Conservation (phyloP, 352 stramenopile species). For the Phytophthora pistaciae region DNA sequence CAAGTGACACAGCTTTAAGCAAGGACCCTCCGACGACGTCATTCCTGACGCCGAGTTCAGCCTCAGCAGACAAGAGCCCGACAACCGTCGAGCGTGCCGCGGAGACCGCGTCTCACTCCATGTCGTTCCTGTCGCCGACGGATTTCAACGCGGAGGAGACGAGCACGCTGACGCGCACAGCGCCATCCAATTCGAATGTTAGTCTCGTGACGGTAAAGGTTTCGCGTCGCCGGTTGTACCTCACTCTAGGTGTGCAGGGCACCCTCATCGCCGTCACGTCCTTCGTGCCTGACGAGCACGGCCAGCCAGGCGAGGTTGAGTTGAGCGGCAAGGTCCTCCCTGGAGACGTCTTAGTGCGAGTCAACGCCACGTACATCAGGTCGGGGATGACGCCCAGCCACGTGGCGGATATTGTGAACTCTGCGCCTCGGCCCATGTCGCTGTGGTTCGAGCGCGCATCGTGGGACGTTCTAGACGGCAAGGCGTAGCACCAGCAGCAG, state of each 20-base stretch:
- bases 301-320: constrained; percentile 71
- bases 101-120: constrained; percentile 20
- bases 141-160: constrained; percentile 41
- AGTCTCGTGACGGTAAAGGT: constrained; percentile 52
- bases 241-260: constrained; percentile 66
- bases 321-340: constrained; percentile 70
- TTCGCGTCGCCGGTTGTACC: constrained; percentile 47
- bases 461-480: constrained; percentile 63
- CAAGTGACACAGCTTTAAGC: neutral
- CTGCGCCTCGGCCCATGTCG: constrained; percentile 49
- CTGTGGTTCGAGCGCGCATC: constrained; percentile 72
- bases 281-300: constrained; percentile 60
- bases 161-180: constrained; percentile 14
- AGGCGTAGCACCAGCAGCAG: constrained; percentile 29
- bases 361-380: constrained; percentile 47
- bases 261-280: constrained; percentile 66
- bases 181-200: constrained; percentile 20
- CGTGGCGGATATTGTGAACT: constrained; percentile 58
- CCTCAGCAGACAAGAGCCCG: constrained; percentile 11
- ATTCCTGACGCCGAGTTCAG: constrained; percentile 25
- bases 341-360: constrained; percentile 69
- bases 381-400: constrained; percentile 43
- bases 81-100: neutral
- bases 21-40: constrained; percentile 12
- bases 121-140: constrained; percentile 61